Evolutionary conservation across 257 asterid species (phyloP), one percentile per base, ranked within the genome.

Genomic region (Dorcoceras hygrometricum): DNA sequence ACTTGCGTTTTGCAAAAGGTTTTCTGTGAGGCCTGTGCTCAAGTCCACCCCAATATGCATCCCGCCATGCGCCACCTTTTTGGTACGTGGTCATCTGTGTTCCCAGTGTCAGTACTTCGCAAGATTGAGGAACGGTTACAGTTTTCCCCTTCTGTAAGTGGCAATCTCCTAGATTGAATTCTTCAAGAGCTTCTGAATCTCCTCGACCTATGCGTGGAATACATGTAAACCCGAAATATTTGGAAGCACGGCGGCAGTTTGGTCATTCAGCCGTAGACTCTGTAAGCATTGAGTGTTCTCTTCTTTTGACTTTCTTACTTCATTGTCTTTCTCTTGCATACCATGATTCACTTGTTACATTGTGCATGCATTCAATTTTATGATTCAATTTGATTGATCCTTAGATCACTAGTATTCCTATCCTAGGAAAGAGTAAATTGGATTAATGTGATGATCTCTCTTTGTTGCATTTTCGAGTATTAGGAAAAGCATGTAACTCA

Each of bases 21-120:
- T 66, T 84, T 84, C 75, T 72, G 80, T 56, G 82, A 75, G 74
- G 85, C 89, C 28, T 84, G 75, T 68, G 59, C 72, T 28, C 91
- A 80, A 85, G 84, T 80, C 60, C 84, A 85, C 78, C 92, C 95
- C 61, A 90, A 46, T 78, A 88, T 90, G 96, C 81, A 82, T 69
- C 66, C 81, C 34, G 80, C 97, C 46, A 81, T 93, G 95, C 95
- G 93, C 72, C 97, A 88, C 73, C 95, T 93, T 29, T 93, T 90
- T 69, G 84, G 91, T 59, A 88, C 96, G 34, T 93, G 99, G 99
- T 81, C 96, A 11, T 23, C 83, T 10, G 89, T 88, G 67, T 90
- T 93, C 79, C 95, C 97, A 27, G 43, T 76, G 43, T 62, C 88
- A 24, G 89, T 88, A 28, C 97, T 93, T 71, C 81, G 71, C 73